Evolutionary conservation across 2,329 filamentous ascomycete genomes (phyloP).

Genomic region (Alternaria arbusti): DNA sequence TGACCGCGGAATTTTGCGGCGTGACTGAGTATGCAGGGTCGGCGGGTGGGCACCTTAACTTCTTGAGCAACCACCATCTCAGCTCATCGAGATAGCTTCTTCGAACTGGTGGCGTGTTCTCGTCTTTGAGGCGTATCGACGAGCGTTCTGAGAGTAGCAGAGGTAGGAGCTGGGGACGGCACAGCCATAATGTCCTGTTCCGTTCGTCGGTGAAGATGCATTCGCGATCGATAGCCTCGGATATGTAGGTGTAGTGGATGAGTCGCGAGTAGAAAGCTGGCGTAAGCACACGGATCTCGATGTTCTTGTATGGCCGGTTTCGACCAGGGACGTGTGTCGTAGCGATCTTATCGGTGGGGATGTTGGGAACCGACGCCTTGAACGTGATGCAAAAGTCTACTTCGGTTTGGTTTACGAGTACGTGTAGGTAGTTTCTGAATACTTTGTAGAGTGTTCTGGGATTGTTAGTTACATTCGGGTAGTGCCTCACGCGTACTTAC

Average conservation of each 20-base stretch:
- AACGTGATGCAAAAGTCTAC: constrained; percentile 61
- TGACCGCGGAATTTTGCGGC: constrained; percentile 14
- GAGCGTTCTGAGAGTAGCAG: constrained; percentile 24
- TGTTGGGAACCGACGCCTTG: constrained; percentile 55
- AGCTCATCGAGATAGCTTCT: constrained; percentile 28
- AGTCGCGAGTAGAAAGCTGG: constrained; percentile 73
- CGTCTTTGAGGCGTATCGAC: constrained; percentile 46
- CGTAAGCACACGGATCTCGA: constrained; percentile 66
- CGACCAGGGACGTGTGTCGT: constrained; percentile 26
- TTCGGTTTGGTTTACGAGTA: constrained; percentile 58
- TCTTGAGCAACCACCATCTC: constrained; percentile 48
- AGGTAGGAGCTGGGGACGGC: constrained; percentile 59
- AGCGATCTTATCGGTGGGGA: constrained; percentile 21
- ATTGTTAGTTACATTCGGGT: constrained; percentile 11
- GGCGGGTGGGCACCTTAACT: constrained; percentile 50
- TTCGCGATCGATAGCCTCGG: constrained; percentile 68
- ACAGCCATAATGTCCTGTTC: constrained; percentile 65
- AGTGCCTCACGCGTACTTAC: constrained; percentile 19
- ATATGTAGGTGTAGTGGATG: constrained; percentile 66
- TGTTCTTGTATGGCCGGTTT: constrained; percentile 35
- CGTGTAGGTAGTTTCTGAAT: constrained; percentile 49
- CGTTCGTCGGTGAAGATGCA: constrained; percentile 58
- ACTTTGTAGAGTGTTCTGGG: constrained; percentile 43
- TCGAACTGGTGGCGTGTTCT: not conserved
- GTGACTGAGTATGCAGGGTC: constrained; percentile 45